phyloP scores from a whole-genome alignment of 2,329 filamentous ascomycete species.

The Tolypocladium ophioglossoides region DNA sequence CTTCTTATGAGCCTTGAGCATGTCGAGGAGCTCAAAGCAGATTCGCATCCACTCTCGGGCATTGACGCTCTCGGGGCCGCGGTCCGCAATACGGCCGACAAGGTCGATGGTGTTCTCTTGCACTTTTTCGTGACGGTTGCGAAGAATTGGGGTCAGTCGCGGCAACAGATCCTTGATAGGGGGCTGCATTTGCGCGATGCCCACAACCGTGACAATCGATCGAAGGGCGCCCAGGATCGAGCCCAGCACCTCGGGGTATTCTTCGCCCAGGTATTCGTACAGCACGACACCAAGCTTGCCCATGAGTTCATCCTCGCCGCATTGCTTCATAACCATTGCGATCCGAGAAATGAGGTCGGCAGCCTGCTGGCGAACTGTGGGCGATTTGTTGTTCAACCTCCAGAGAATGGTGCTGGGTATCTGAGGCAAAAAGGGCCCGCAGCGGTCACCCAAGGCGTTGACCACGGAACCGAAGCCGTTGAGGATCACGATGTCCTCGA shows the following conservation, averaged over 20 bases:
- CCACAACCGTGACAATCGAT: constrained; percentile 94
- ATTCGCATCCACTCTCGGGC: constrained; percentile 99
- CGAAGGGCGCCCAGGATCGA: constrained; percentile 92
- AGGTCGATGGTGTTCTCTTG: constrained; percentile 98
- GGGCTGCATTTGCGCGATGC: constrained; percentile 96
- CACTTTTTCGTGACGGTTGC: constrained; percentile 97
- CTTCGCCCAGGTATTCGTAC: constrained; percentile 96
- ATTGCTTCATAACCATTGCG: constrained; percentile 98
- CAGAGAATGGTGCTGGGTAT: constrained; percentile 95
- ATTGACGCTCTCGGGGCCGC: constrained; percentile 92
- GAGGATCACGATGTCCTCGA: constrained; percentile 90
- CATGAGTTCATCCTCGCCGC: constrained; percentile 90
- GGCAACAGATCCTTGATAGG: constrained; percentile 94
- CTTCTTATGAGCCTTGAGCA: constrained; percentile 99
- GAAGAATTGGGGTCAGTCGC: constrained; percentile 91
- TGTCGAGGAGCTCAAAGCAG: constrained; percentile 96
- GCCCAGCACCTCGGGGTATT: constrained; percentile 94
- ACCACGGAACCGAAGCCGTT: constrained; percentile 98
- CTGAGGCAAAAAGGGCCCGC: constrained; percentile 93
- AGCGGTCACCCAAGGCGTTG: constrained; percentile 84
- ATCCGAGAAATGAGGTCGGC: constrained; percentile 95
- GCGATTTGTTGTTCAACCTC: constrained; percentile 95
- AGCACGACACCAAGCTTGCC: constrained; percentile 89
- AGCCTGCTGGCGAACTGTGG: constrained; percentile 92
- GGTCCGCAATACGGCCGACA: constrained; percentile 93